Evolutionary conservation across 176 grass and related monocot species (phyloP).

Genomic region (Carex littledalei): DNA sequence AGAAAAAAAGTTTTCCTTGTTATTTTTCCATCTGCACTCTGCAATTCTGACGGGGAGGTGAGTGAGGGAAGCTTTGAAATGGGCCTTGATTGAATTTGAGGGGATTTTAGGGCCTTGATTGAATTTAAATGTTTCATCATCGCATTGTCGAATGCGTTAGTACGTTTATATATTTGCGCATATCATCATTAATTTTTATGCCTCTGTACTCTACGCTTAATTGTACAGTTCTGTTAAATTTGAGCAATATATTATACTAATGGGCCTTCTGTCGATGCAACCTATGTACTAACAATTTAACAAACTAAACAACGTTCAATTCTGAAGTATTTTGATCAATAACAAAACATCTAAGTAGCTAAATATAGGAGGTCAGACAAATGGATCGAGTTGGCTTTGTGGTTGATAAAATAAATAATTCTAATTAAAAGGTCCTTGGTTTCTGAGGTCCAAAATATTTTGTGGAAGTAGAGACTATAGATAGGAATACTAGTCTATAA

Average conservation of each 20-base stretch:
- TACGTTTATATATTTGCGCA: not conserved
- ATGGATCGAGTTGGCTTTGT: not conserved
- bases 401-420: not conserved
- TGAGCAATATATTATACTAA: not conserved
- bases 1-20: too few species aligned
- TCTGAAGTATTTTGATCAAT: not conserved
- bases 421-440: not conserved
- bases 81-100: too few species aligned
- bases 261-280: not conserved
- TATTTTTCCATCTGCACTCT: too few species aligned
- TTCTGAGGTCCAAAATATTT: not conserved
- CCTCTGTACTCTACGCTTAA: not conserved
- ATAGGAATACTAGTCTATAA: constrained; percentile 3
- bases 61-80: too few species aligned
- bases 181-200: not conserved
- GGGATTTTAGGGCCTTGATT: too few species aligned
- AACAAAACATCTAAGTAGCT: not conserved
- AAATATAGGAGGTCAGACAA: not conserved
- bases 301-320: not conserved
- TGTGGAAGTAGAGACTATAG: not conserved
- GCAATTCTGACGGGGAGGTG: too few species aligned
- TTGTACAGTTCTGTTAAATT: not conserved
- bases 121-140: not conserved
- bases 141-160: not conserved
- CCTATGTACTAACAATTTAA: not conserved